Conservation (phyloP, 75 land plant species). For the Larix kaempferi region DNA sequence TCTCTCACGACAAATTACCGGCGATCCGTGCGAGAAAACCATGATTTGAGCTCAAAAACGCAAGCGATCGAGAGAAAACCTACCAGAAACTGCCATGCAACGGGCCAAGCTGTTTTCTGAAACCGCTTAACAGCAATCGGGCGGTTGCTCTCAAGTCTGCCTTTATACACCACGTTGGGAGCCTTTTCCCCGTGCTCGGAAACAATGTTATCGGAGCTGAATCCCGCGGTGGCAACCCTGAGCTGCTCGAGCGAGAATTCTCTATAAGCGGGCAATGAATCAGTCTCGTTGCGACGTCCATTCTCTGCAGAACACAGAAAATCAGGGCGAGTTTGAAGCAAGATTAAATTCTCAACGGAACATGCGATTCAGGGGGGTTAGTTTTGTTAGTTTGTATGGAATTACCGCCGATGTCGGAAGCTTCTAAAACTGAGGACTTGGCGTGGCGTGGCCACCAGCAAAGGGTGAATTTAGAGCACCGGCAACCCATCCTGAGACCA, state of each 20-base stretch:
- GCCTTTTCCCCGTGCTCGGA: slow-evolving; percentile 98
- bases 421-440: slow-evolving; percentile 16
- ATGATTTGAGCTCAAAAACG: too few relatives aligned
- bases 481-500: slow-evolving; percentile 32
- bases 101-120: slow-evolving; percentile 85
- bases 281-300: not conserved
- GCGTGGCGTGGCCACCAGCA: slow-evolving; percentile 33
- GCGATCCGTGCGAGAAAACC: too few relatives aligned
- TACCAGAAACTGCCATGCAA: slow-evolving; percentile 80
- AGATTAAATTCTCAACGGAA: too few relatives aligned
- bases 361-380: too few relatives aligned
- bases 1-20: too few relatives aligned
- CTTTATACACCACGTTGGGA: slow-evolving; percentile 89
- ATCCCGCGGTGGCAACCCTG: slow-evolving; percentile 67
- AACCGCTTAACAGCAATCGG: slow-evolving; percentile 91
- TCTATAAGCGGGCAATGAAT: slow-evolving; percentile 52
- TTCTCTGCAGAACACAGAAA: not conserved
- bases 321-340: too few relatives aligned
- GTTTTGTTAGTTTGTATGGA: too few relatives aligned
- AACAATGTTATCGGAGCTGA: slow-evolving; percentile 81
- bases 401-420: slow-evolving; percentile 15
- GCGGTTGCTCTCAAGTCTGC: slow-evolving; percentile 43
- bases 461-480: slow-evolving; percentile 31
- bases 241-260: slow-evolving; percentile 76
- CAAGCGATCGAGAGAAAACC: not conserved